Evolutionary conservation across 2,329 filamentous ascomycete species (phyloP).

Genomic region (Phaeoacremonium minimum): DNA sequence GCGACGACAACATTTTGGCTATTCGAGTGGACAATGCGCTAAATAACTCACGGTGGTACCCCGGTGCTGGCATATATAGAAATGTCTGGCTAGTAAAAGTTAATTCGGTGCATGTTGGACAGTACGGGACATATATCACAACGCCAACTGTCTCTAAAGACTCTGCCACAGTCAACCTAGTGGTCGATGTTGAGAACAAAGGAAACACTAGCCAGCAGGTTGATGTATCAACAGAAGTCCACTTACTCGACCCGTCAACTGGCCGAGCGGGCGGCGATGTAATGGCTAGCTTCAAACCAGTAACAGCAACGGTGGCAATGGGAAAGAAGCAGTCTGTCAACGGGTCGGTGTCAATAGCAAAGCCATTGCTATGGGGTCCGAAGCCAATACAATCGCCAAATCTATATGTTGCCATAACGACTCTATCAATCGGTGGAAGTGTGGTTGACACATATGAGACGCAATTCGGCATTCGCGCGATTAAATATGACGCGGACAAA

Average conservation of each 20-base stretch:
- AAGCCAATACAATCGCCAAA: constrained; percentile 38
- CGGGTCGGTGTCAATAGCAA: constrained; percentile 25
- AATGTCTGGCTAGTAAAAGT: constrained; percentile 50
- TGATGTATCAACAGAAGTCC: constrained; percentile 33
- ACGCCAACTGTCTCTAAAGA: constrained; percentile 36
- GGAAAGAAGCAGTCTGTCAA: constrained; percentile 26
- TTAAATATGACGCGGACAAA: constrained; percentile 32
- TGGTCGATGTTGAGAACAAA: constrained; percentile 41
- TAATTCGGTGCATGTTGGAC: constrained; percentile 37
- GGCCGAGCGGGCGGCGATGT: too few relatives aligned
- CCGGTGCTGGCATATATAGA: constrained; percentile 48
- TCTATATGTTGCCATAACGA: constrained; percentile 41
- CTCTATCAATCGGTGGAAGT: constrained; percentile 18
- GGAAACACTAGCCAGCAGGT: constrained; percentile 23
- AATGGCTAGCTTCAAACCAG: constrained; percentile 26
- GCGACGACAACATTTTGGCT: constrained; percentile 35
- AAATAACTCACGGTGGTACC: constrained; percentile 48
- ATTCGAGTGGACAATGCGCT: constrained; percentile 46
- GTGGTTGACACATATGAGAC: constrained; percentile 42
- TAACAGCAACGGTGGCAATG: constrained; percentile 20
- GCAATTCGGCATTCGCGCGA: constrained; percentile 40
- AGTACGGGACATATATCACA: constrained; percentile 45
- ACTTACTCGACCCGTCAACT: constrained; percentile 30
- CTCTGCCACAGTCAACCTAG: constrained; percentile 38
- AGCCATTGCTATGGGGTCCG: constrained; percentile 44